These are phyloP conservation scores for Salvia miltiorrhiza DNA, from an alignment of 257 asterid genomes.

Conservation along the genomic window DNA sequence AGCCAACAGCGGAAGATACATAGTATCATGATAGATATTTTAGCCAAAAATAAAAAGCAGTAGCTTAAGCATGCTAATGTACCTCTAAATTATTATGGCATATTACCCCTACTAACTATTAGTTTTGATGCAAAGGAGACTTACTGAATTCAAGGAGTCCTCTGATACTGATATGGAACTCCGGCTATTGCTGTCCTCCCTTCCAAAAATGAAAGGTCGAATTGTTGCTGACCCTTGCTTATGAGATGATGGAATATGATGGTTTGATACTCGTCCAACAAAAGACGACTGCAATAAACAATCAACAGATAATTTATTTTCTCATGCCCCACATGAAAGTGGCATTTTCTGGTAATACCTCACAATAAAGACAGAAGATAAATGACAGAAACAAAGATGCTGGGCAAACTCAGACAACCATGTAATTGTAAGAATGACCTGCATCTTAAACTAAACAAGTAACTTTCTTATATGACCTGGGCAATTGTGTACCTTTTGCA, in stretches of 20 bases:
- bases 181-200: constrained; percentile 88
- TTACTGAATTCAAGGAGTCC: constrained; percentile 64
- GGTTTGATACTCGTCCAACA: constrained; percentile 63
- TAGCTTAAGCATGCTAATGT: not conserved
- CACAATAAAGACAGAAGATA: not conserved
- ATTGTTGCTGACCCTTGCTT: constrained; percentile 61
- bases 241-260: constrained; percentile 50
- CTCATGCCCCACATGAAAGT: not conserved
- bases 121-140: constrained; percentile 22
- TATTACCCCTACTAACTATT: not conserved
- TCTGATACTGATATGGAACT: constrained; percentile 63
- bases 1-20: too few relatives aligned
- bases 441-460: not conserved
- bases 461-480: not conserved
- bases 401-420: not conserved
- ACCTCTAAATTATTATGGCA: not conserved
- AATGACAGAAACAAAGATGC: not conserved
- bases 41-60: not conserved
- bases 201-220: constrained; percentile 83
- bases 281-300: constrained; percentile 72
- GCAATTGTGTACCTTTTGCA: not conserved
- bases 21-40: not conserved
- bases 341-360: not conserved
- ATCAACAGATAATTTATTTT: not conserved
- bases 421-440: not conserved